Conservation (phyloP, 768 basidiomycete genomes). For the Termitomyces sp. region DNA sequence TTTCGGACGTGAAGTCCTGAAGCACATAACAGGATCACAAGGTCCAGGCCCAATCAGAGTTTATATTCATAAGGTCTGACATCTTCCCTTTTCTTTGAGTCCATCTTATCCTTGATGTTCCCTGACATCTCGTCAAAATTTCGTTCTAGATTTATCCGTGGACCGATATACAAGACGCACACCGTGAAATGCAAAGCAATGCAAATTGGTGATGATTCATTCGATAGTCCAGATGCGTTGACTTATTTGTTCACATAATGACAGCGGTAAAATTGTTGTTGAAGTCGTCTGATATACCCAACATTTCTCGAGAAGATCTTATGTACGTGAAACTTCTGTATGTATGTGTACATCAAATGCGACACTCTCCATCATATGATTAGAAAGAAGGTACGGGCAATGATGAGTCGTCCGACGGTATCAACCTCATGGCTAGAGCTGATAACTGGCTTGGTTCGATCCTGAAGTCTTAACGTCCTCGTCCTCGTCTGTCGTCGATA, state of each 20-base stretch:
- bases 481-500: too few species aligned
- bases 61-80: constrained; percentile 69
- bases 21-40: constrained; percentile 49
- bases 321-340: not conserved
- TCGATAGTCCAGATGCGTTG: not conserved
- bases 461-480: too few species aligned
- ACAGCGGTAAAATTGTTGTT: constrained; percentile 42
- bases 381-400: too few species aligned
- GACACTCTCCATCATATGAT: not conserved
- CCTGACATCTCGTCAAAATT: not conserved
- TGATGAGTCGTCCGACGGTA: too few species aligned
- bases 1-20: constrained; percentile 51
- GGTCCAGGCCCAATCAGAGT: constrained; percentile 61
- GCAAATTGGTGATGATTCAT: constrained; percentile 32
- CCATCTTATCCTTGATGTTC: not conserved
- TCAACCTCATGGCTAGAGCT: too few species aligned
- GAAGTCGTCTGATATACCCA: constrained; percentile 26
- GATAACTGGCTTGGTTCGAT: too few species aligned
- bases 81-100: not conserved
- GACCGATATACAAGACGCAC: constrained; percentile 75
- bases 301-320: not conserved
- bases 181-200: constrained; percentile 80
- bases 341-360: not conserved
- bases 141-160: constrained; percentile 65
- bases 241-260: not conserved